Evolutionary conservation across 2,329 filamentous ascomycete genomes (phyloP).

Genomic region (Diaporthe australafricana): DNA sequence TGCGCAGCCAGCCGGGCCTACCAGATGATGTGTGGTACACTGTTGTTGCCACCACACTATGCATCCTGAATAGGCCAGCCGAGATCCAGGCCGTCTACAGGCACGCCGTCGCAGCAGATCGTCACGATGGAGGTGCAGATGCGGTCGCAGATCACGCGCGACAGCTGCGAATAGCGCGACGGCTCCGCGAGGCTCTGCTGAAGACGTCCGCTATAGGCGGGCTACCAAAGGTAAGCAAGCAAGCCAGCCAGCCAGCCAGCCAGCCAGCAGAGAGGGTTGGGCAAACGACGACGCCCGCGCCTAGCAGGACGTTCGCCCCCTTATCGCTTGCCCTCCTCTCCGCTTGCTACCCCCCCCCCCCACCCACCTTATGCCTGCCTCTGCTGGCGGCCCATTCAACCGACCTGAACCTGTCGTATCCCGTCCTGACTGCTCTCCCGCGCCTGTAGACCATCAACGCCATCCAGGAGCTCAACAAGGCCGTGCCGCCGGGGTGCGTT

Average conservation of each 20-base stretch:
- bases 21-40: slow-evolving; percentile 62
- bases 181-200: slow-evolving; percentile 61
- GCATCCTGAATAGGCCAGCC: slow-evolving; percentile 60
- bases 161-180: slow-evolving; percentile 55
- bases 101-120: slow-evolving; percentile 52
- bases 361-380: not conserved
- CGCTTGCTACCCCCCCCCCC: not conserved
- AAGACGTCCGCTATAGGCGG: slow-evolving; percentile 61
- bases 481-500: slow-evolving; percentile 54
- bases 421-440: slow-evolving; percentile 15
- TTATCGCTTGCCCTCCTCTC: not conserved
- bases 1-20: slow-evolving; percentile 54
- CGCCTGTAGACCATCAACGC: slow-evolving; percentile 57
- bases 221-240: slow-evolving; percentile 57
- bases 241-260: not conserved
- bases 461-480: slow-evolving; percentile 56
- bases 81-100: slow-evolving; percentile 58
- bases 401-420: slow-evolving; percentile 43
- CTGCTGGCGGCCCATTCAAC: not conserved
- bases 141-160: slow-evolving; percentile 40
- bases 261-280: not conserved
- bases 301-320: slow-evolving; percentile 8
- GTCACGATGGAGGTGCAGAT: slow-evolving; percentile 41
- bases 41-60: slow-evolving; percentile 57
- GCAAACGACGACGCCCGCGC: slow-evolving; percentile 22